These are phyloP conservation scores for Emmonsiellopsis sp. DNA, from an alignment of 2,329 filamentous ascomycete species.

Conservation along the genomic window DNA sequence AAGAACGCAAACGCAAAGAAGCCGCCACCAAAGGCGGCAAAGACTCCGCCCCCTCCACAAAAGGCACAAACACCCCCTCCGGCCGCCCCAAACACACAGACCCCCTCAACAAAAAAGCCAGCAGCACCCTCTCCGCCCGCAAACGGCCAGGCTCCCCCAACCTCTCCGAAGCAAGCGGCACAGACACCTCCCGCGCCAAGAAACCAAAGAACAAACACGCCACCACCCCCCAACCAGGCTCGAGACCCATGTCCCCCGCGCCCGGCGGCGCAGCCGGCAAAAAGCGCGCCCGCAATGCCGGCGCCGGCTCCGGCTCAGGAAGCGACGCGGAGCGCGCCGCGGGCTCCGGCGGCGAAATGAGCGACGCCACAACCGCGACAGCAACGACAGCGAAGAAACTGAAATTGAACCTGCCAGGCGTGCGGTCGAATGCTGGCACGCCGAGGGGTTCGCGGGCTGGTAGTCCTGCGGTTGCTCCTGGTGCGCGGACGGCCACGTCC, in stretches of 20 bases:
- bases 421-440: slow-evolving; percentile 30
- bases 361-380: slow-evolving; percentile 32
- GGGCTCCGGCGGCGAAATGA: slow-evolving; percentile 38
- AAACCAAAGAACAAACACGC: slow-evolving; percentile 62
- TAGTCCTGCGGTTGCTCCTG: slow-evolving; percentile 28
- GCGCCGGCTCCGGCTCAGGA: slow-evolving; percentile 37
- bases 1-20: slow-evolving; percentile 47
- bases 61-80: slow-evolving; percentile 61
- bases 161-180: slow-evolving; percentile 82
- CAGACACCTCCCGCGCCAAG: slow-evolving; percentile 69
- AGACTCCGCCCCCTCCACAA: slow-evolving; percentile 49
- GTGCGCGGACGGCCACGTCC: not conserved
- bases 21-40: slow-evolving; percentile 40
- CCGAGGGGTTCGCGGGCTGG: slow-evolving; percentile 39
- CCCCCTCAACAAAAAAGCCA: slow-evolving; percentile 38
- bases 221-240: slow-evolving; percentile 24
- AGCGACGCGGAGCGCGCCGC: slow-evolving; percentile 50
- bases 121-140: slow-evolving; percentile 45
- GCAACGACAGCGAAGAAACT: slow-evolving; percentile 40
- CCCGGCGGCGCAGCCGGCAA: slow-evolving; percentile 36
- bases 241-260: slow-evolving; percentile 56
- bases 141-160: slow-evolving; percentile 84
- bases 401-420: slow-evolving; percentile 36
- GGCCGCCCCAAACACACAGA: slow-evolving; percentile 48
- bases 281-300: slow-evolving; percentile 36